A percentile compares a stretch with the other conserved stretches of the same genome.
Conservation (phyloP, 1,284 basidiomycete species). For the Ustilago xerochloae region DNA sequence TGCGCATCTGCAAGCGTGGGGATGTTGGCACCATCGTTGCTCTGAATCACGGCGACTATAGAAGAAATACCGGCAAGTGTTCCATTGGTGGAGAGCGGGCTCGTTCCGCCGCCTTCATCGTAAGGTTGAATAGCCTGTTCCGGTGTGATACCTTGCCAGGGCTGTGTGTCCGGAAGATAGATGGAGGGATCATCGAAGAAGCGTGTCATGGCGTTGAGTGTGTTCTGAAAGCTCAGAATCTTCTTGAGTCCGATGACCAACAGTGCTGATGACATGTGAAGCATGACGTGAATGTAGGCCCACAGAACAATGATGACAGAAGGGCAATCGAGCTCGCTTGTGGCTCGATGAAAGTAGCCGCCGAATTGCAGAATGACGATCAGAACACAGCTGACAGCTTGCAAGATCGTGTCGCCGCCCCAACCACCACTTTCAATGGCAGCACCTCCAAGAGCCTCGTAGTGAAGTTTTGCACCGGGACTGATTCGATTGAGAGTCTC, state of each 20-base stretch:
- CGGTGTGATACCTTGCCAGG: slow-evolving; percentile 14
- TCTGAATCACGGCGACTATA: slow-evolving; percentile 37
- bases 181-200: slow-evolving; percentile 11
- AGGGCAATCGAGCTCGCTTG: slow-evolving; percentile 17
- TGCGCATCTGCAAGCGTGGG: slow-evolving; percentile 22
- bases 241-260: slow-evolving; percentile 44
- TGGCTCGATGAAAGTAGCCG: slow-evolving; percentile 42
- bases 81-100: slow-evolving; percentile 16
- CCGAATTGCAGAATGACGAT: slow-evolving; percentile 44
- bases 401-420: slow-evolving; percentile 33
- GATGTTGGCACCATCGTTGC: slow-evolving; percentile 36
- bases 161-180: slow-evolving; percentile 23
- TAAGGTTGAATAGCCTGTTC: not conserved
- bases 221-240: slow-evolving; percentile 44
- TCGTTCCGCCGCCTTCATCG: slow-evolving; percentile 2
- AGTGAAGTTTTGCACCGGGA: slow-evolving; percentile 26
- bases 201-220: slow-evolving; percentile 20
- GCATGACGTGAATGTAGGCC: slow-evolving; percentile 39
- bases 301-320: slow-evolving; percentile 34
- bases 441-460: slow-evolving; percentile 2
- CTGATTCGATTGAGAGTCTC: slow-evolving; percentile 44
- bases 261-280: slow-evolving; percentile 46
- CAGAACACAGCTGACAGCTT: slow-evolving; percentile 30
- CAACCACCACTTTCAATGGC: slow-evolving; percentile 43
- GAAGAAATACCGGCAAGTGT: slow-evolving; percentile 17